Evolutionary conservation across 1,139 yeast genomes (phyloP), one percentile per base, ranked within the genome.

Genomic region (Yamadazyma triangularis): DNA sequence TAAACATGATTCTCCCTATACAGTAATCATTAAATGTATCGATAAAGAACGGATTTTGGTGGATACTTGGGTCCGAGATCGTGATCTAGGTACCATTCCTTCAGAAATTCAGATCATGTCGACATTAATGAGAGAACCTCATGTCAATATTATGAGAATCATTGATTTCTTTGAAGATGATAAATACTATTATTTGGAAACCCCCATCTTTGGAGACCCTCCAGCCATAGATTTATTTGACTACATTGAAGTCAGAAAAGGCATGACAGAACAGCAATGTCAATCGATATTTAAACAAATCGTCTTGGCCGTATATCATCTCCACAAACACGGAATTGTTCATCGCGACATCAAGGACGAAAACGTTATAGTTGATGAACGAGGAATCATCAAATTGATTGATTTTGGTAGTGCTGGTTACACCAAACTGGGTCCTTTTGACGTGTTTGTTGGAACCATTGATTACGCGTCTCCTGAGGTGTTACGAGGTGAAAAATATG

Each of bases 391-490:
- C 35, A 89, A 89, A 55, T 64, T 91, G 38, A 91, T 91, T 51
- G 98, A 91, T 58, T 91, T 88, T 58, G 98, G 98, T 0, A 81
- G 95, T 33, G 95, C 96, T 1, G 95, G 96, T 0, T 86, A 87
- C 55, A 75, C 79, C 14, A 77, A 74, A 41, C 89, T 81, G 57
- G 97, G 97, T 0, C 97, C 97, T 3, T 91, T 89, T 59, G 96
- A 89, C 47, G 95, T 89, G 8, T 91, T 91, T 60, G 97, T 91
- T 2, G 98, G 98, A 2, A 91, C 98, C 0, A 79, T 91, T 25
- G 97, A 91, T 55, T 91, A 89, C 55, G 97, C 97, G 0, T 93
- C 96, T 0, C 97, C 98, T 0, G 98, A 91, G 56, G 96, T 91
- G 0, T 66, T 91, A 22, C 72, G 80, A 32, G 98, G 97, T 7